phyloP scores from a whole-genome alignment of 2,329 filamentous ascomycete genomes.

The Cryoendolithus antarcticus region DNA sequence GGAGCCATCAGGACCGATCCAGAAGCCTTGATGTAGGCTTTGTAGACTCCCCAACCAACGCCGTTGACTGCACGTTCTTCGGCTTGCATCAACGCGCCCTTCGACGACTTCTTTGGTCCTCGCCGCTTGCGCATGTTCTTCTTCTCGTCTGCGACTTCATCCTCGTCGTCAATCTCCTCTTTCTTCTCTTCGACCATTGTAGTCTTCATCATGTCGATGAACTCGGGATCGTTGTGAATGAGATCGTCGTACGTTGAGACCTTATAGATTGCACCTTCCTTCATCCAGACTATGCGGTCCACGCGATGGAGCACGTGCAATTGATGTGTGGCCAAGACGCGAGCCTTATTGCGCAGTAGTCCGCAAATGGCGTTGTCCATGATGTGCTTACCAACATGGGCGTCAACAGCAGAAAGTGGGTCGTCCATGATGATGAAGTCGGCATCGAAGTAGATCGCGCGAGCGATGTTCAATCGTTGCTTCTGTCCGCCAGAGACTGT shows the following conservation, averaged over 20 bases:
- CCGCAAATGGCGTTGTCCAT: slow-evolving; percentile 93
- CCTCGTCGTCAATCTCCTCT: slow-evolving; percentile 35
- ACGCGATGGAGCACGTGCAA: slow-evolving; percentile 84
- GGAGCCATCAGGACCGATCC: slow-evolving; percentile 59
- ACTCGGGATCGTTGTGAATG: slow-evolving; percentile 65
- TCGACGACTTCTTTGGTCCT: slow-evolving; percentile 41
- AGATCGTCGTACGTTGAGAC: slow-evolving; percentile 83
- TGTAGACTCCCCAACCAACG: slow-evolving; percentile 70
- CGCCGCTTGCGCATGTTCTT: slow-evolving; percentile 42
- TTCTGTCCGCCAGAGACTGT: slow-evolving; percentile 94
- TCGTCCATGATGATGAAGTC: slow-evolving; percentile 54
- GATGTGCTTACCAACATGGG: slow-evolving; percentile 55
- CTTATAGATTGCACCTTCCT: slow-evolving; percentile 69
- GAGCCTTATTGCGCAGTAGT: slow-evolving; percentile 74
- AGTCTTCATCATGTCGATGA: slow-evolving; percentile 71
- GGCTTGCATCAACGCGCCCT: slow-evolving; percentile 56
- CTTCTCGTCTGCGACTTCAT: slow-evolving; percentile 42
- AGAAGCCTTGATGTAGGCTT: slow-evolving; percentile 63
- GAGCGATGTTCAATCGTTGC: slow-evolving; percentile 85
- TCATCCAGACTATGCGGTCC: slow-evolving; percentile 88
- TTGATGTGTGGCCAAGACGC: slow-evolving; percentile 88
- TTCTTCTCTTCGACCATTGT: slow-evolving; percentile 52
- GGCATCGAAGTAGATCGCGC: slow-evolving; percentile 55
- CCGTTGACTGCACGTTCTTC: slow-evolving; percentile 61
- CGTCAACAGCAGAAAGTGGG: slow-evolving; percentile 45